Base-by-base conservation (phyloP, 495 filamentous ascomycete genomes). In the Astrothelium macrocarpum region DNA sequence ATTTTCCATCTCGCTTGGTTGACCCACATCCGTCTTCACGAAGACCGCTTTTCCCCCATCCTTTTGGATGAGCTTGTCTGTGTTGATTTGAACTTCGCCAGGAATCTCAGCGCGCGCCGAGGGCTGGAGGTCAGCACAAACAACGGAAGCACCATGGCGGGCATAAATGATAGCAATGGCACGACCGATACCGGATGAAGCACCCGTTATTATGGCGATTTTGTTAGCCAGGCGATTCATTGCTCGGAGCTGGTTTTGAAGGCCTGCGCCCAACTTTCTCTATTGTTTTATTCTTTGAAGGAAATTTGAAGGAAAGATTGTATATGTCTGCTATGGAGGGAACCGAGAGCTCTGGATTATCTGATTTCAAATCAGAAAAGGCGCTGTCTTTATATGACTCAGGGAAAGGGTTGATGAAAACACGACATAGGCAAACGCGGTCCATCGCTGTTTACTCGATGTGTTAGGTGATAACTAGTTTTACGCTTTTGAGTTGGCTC, bases 11-110 rank as follows among this genome's bases (percentile, higher is more conserved):
- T 81, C 68, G 16, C 69, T 67, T 16, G 62, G 20, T 5, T 65
- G 62, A 16, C 63, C 63, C 10, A 79, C 70, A 62, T 79, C 72
- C 23, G 66, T 71, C 59, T 77, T 70, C n/a, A 78, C 69, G 43
- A 79, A 78, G 43, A 74, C 67, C 5, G 71, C 72, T 18, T 68
- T 66, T 39, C 71, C 74, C 42, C 72, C 75, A 49, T 72, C 59
- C 4, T 66, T 71, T 1, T 74, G 68, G 45, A 73, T 63, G 14
- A 63, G 45, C 34, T 68, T 65, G 62, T 72, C 66, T 0, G 68
- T 72, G 12, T 64, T 36, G 10, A 31, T 60, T 29, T 23, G 62
- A 9, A 59, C 62, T 16, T 61, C 63, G 59, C 43, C 53, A 45
- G 26, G 26, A 0, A 61, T 45, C 14, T 68, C 66, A n/a, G 28